phyloP scores from a whole-genome alignment of 805 yeast species.

The Lipomyces sp. region DNA sequence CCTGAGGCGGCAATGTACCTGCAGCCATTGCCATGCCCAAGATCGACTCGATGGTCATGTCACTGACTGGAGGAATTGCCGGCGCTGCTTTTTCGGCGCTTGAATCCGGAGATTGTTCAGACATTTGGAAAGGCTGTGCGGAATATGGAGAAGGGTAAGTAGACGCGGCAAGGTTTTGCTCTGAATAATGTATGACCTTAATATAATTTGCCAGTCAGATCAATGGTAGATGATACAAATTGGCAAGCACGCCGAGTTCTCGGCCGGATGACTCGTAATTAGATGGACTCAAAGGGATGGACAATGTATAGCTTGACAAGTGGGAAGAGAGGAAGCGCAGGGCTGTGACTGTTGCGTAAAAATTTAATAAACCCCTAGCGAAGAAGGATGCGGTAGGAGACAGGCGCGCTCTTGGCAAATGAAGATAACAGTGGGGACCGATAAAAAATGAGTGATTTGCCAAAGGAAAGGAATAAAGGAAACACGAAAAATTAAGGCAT shows the following conservation, averaged over 20 bases:
- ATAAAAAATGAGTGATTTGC: not conserved
- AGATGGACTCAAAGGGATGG: not conserved
- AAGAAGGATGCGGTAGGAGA: not conserved
- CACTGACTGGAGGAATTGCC: conserved; percentile 4
- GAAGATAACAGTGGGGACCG: not conserved
- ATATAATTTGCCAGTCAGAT: conserved; percentile 1
- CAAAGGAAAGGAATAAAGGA: not conserved
- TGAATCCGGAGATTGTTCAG: conserved; percentile 9
- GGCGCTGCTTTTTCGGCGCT: conserved; percentile 2
- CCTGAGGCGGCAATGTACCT: conserved; percentile 3
- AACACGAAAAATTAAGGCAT: too few relatives aligned
- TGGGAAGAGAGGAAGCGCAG: not conserved
- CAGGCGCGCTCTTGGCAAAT: not conserved
- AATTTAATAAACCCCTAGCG: not conserved
- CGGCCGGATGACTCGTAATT: not conserved
- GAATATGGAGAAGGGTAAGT: not conserved
- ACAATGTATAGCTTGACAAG: not conserved
- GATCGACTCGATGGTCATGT: conserved; percentile 21
- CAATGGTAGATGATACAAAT: conserved; percentile 2
- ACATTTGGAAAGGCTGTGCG: conserved; percentile 5
- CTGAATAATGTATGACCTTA: not conserved
- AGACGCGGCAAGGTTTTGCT: not conserved
- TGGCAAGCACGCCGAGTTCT: not conserved
- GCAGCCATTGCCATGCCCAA: conserved; percentile 24
- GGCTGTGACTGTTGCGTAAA: not conserved